Evolutionary conservation across 257 asterid genomes (phyloP).

Genomic region (Asclepias syriaca): DNA sequence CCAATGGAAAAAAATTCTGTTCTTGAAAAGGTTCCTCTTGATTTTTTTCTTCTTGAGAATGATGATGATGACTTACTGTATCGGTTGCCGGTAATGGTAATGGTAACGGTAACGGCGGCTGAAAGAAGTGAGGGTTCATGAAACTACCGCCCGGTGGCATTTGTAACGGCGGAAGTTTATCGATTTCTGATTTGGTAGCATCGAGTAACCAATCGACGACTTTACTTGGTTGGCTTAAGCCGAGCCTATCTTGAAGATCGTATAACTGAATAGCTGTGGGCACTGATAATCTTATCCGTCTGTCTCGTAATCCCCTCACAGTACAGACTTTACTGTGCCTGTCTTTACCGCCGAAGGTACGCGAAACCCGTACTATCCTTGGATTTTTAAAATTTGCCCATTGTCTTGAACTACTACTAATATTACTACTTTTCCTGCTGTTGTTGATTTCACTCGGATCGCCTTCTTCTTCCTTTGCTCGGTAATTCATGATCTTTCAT

Average conservation of each 20-base stretch:
- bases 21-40: constrained; percentile 28
- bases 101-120: not conserved
- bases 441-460: constrained; percentile 22
- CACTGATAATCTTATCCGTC: constrained; percentile 63
- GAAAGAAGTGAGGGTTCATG: constrained; percentile 14
- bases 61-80: not conserved
- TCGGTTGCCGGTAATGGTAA: not conserved
- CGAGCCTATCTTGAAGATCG: constrained; percentile 70
- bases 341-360: constrained; percentile 64
- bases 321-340: constrained; percentile 80
- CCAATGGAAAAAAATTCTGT: constrained; percentile 44
- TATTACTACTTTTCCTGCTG: constrained; percentile 16
- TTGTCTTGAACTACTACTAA: constrained; percentile 29
- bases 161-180: constrained; percentile 65
- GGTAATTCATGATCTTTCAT: constrained; percentile 37
- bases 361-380: constrained; percentile 63
- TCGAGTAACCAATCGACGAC: constrained; percentile 72
- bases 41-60: constrained; percentile 21
- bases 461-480: constrained; percentile 50
- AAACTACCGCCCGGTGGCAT: constrained; percentile 26
- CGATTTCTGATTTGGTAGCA: constrained; percentile 47
- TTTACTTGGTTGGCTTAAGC: constrained; percentile 65
- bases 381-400: constrained; percentile 63
- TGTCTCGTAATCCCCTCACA: constrained; percentile 52
- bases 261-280: constrained; percentile 68